Percentiles rank a stretch among this genome's conserved stretches.
Conservation (phyloP, 2,329 filamentous ascomycete species). For the Coniochaeta prunicola region DNA sequence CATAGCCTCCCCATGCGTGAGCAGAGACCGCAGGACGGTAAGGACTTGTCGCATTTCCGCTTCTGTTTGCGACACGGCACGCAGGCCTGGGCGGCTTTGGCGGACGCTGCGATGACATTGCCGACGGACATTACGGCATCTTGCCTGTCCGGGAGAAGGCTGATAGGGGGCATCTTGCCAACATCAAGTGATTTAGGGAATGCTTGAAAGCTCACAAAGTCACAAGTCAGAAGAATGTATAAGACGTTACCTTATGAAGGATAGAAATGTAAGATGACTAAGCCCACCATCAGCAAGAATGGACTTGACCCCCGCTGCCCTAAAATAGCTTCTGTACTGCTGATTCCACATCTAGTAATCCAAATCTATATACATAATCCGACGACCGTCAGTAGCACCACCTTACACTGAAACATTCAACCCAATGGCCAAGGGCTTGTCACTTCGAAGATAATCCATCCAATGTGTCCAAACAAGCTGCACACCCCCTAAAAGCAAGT, state of each 20-base stretch:
- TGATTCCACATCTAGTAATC: neutral
- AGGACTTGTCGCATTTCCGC: slow-evolving; percentile 41
- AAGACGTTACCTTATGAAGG: neutral
- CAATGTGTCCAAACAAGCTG: neutral
- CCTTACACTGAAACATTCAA: too few species aligned
- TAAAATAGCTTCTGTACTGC: neutral
- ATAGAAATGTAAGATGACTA: neutral
- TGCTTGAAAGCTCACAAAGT: neutral
- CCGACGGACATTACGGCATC: neutral
- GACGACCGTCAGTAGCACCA: too few species aligned
- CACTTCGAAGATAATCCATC: too few species aligned
- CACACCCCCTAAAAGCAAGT: neutral
- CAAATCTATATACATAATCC: too few species aligned
- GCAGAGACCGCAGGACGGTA: slow-evolving; percentile 41
- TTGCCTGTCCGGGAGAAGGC: neutral
- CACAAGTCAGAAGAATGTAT: neutral
- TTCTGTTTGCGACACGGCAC: slow-evolving; percentile 32
- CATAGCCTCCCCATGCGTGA: slow-evolving; percentile 30
- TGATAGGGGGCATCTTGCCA: neutral
- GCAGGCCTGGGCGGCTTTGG: slow-evolving; percentile 15
- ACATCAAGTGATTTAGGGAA: neutral
- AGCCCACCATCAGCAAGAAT: neutral
- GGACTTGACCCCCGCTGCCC: neutral
- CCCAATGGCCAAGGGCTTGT: too few species aligned
- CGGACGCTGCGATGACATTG: neutral